A percentile compares a stretch with the other conserved stretches of the same genome.
Conservation (phyloP, 2,329 filamentous ascomycete species). For the Trichoderma polysporum region DNA sequence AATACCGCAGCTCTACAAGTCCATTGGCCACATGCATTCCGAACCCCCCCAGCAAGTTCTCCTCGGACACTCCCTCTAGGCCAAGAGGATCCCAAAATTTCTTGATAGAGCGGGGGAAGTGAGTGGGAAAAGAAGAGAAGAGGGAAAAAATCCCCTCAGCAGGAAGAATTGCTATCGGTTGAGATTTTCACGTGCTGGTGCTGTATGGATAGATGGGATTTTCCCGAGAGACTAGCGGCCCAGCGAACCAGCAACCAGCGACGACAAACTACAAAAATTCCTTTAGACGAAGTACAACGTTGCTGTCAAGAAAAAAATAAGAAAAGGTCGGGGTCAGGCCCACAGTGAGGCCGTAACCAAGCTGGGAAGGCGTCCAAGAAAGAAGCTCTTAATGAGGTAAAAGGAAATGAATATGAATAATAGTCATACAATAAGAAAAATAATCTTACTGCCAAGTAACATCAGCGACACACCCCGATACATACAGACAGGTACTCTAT, state of each 20-base stretch:
- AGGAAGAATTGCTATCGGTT: background rate
- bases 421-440: background rate
- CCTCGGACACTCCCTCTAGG: background rate
- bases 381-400: background rate
- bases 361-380: constrained; percentile 9
- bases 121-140: background rate
- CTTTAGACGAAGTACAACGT: constrained; percentile 1
- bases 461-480: background rate
- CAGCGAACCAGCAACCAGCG: background rate
- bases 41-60: background rate
- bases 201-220: background rate
- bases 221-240: background rate
- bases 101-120: background rate
- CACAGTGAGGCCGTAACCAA: constrained; percentile 8
- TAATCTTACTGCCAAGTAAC: background rate
- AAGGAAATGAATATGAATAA: background rate
- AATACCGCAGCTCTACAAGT: background rate
- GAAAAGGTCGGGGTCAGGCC: constrained; percentile 2
- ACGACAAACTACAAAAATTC: background rate
- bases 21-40: background rate
- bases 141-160: background rate
- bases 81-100: background rate
- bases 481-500: background rate
- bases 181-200: constrained; percentile 2
- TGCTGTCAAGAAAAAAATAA: background rate